A percentile compares a stretch with the other conserved stretches of the same genome.
Conservation (phyloP, 2,329 filamentous ascomycete genomes). For the Xylariaceae sp. region DNA sequence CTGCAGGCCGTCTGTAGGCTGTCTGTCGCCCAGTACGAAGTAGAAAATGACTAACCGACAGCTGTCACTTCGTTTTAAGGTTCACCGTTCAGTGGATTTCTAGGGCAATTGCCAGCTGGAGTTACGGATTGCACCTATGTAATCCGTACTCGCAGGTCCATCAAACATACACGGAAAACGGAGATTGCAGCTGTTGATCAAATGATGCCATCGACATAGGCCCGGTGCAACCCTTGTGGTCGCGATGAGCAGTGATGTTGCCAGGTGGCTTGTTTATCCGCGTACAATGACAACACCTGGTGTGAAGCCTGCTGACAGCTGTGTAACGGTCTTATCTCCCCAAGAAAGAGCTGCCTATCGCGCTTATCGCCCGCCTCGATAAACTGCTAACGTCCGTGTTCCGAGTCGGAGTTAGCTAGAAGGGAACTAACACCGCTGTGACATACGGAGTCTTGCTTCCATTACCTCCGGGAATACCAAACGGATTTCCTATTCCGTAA, state of each 20-base stretch:
- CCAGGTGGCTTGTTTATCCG: slow-evolving; percentile 29
- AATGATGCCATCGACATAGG: neutral
- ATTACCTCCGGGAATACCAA: no score
- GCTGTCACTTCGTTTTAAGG: neutral
- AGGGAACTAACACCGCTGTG: no score
- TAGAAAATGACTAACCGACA: neutral
- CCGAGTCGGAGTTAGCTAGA: no score
- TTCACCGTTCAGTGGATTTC: neutral
- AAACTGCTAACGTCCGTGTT: no score
- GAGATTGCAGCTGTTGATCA: neutral
- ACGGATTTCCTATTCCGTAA: no score
- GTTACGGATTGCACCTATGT: neutral
- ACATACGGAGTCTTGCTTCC: no score
- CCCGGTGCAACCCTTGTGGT: neutral
- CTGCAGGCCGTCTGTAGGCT: no score
- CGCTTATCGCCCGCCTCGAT: no score
- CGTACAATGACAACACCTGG: slow-evolving; percentile 15
- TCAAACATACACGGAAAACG: no score
- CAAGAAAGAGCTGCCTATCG: neutral
- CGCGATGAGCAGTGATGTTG: slow-evolving; percentile 14
- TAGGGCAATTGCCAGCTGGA: no score
- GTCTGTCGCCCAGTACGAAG: neutral
- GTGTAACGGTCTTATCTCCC: neutral
- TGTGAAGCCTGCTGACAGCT: slow-evolving; percentile 4
- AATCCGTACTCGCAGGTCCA: neutral